Base-by-base conservation (phyloP, 768 basidiomycete genomes). In the Sporobolomyces phaffii region DNA sequence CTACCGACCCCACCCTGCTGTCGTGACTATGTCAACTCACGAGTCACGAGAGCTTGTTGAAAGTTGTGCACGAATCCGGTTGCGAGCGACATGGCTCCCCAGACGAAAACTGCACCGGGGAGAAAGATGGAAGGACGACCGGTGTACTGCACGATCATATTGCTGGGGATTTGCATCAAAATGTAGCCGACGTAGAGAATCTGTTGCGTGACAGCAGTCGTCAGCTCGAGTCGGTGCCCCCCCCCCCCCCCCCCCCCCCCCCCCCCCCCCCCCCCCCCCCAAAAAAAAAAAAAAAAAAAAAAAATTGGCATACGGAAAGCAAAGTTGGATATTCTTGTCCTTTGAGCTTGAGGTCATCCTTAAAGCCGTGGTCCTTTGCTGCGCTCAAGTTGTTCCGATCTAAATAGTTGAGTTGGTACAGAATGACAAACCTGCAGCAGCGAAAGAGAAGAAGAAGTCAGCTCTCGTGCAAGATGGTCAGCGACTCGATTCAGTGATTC, bases 21-120 rank as follows among this genome's bases (percentile, higher is more conserved):
- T 9, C 38, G 38, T 9, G 10, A 17, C 9, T 9, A 38, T 38
- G 38, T 38, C 10, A 38, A 45, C 62, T 20, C n/a, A 41, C 89
- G 82, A 0, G 85, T 85, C 18, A 77, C 57, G 17, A 80, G 60
- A 43, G 77, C 75, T 5, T 77, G 77, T 13, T 56, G 68, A 57
- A 77, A 92, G 75, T 77, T 80, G 31, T 79, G 79, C 7, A 82
- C 79, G 58, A 82, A 77, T 13, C 80, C 82, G n/a, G 81, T 82
- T 2, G 81, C 73, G 49, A 75, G 72, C 11, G 80, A 78, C 54
- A 72, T 48, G 0, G 36, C 77, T 6, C 88, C 89, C 88, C 88
- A 89, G 36, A 87, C 72, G 13, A 81, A 78, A 10, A 76, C 65
- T 20, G 68, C 70, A 9, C n/a, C 3, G 2, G 75, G 75, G 4